A percentile compares a stretch with the other conserved stretches of the same genome.
These are phyloP conservation scores for Diaporthe sp. DNA, from an alignment of 2,329 filamentous ascomycete species.

Conservation along the genomic window DNA sequence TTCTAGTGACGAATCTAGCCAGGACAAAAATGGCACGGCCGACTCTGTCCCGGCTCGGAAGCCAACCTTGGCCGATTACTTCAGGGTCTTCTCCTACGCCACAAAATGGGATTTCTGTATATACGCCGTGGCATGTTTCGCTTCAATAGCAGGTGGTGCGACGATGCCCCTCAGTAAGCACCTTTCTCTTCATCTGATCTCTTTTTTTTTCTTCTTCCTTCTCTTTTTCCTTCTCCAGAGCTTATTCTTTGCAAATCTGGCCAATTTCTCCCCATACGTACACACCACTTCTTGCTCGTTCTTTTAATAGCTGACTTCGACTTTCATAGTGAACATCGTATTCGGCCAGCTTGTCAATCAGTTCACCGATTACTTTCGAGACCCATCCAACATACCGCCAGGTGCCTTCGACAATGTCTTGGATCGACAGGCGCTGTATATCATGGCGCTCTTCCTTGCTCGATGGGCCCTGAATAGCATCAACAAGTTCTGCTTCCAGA, in stretches of 20 bases:
- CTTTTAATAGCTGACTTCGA: neutral
- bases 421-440: neutral
- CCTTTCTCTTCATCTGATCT: neutral
- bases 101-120: slow-evolving; percentile 61
- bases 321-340: slow-evolving; percentile 59
- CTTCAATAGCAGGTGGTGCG: slow-evolving; percentile 63
- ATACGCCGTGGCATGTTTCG: slow-evolving; percentile 56
- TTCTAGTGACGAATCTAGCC: neutral
- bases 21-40: neutral
- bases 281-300: neutral
- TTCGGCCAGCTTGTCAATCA: slow-evolving; percentile 63
- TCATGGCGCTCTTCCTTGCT: slow-evolving; percentile 20
- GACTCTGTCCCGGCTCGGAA: neutral
- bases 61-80: slow-evolving; percentile 47
- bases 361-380: slow-evolving; percentile 50
- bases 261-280: neutral
- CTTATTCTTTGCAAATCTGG: neutral
- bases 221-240: neutral
- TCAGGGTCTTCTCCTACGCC: slow-evolving; percentile 65
- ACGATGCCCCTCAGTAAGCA: slow-evolving; percentile 61
- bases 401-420: neutral
- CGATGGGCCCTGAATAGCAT: slow-evolving; percentile 4
- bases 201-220: neutral
- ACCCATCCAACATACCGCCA: neutral
- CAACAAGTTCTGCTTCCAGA: slow-evolving; percentile 62